Percentiles rank a stretch among this genome's conserved stretches.
Evolutionary conservation across 257 asterid genomes (phyloP).

Genomic region (Ilex aquifolium): DNA sequence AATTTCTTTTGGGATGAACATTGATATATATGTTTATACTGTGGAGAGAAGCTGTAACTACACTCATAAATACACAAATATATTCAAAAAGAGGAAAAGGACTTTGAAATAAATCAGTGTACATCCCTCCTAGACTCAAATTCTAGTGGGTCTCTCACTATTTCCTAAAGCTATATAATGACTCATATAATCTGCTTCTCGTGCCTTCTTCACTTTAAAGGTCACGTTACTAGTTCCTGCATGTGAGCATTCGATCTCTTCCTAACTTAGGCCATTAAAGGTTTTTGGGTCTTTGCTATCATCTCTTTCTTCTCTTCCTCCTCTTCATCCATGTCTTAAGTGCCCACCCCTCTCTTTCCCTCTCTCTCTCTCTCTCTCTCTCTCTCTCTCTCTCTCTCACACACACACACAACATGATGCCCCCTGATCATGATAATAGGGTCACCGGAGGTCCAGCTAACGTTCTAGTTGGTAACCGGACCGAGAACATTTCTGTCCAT

Average conservation of each 20-base stretch:
- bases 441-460: constrained; percentile 25
- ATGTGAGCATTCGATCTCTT: constrained; percentile 25
- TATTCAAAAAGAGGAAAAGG: too few relatives aligned
- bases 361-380: not conserved
- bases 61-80: too few relatives aligned
- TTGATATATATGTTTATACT: too few relatives aligned
- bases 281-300: not conserved
- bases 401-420: constrained; percentile 48
- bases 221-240: constrained; percentile 18
- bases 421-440: constrained; percentile 53
- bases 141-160: too few relatives aligned
- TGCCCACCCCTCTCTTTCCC: not conserved
- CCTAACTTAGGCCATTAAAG: not conserved
- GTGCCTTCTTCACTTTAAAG: constrained; percentile 39
- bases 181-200: constrained; percentile 39
- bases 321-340: not conserved
- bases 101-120: too few relatives aligned
- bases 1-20: too few relatives aligned
- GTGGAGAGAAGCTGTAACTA: too few relatives aligned
- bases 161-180: constrained; percentile 16
- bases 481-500: constrained; percentile 26
- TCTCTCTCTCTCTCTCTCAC: not conserved
- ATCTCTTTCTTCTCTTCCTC: not conserved
- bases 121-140: too few relatives aligned
- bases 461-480: constrained; percentile 15